phyloP scores from a whole-genome alignment of 805 yeast species.

The Starmerella vaccinii region DNA sequence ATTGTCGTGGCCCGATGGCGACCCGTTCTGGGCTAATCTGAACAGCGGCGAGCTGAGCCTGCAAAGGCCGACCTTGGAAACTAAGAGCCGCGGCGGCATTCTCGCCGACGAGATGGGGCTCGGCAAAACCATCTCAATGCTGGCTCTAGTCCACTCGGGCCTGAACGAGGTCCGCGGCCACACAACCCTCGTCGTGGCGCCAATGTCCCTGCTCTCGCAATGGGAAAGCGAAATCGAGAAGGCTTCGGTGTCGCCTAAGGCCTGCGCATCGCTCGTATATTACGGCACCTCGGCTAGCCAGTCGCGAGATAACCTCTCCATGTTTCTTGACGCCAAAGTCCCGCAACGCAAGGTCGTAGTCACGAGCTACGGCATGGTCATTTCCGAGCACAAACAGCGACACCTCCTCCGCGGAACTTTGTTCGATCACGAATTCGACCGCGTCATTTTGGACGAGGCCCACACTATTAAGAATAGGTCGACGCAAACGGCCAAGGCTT shows the following conservation, averaged over 20 bases:
- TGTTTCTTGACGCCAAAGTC: slow-evolving; percentile 33
- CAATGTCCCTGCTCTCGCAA: slow-evolving; percentile 83
- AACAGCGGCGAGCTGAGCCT: slow-evolving; percentile 70
- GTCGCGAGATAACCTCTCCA: slow-evolving; percentile 29
- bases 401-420: slow-evolving; percentile 29
- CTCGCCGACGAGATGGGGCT: slow-evolving; percentile 95
- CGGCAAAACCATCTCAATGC: slow-evolving; percentile 81
- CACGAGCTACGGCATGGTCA: slow-evolving; percentile 82
- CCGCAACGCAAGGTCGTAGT: slow-evolving; percentile 57
- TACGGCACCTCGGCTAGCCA: slow-evolving; percentile 51
- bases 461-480: slow-evolving; percentile 74
- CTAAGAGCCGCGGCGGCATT: slow-evolving; percentile 67
- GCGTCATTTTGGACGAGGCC: slow-evolving; percentile 81
- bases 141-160: slow-evolving; percentile 54
- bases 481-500: slow-evolving; percentile 70
- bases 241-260: slow-evolving; percentile 30
- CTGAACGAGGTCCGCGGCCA: slow-evolving; percentile 27
- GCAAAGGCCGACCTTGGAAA: slow-evolving; percentile 53
- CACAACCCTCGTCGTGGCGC: slow-evolving; percentile 64
- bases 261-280: slow-evolving; percentile 40
- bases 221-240: slow-evolving; percentile 76
- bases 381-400: slow-evolving; percentile 56
- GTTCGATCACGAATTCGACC: slow-evolving; percentile 59
- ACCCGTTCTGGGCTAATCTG: slow-evolving; percentile 60
- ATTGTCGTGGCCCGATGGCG: slow-evolving; percentile 54